Percentiles rank a stretch among this genome's conserved stretches.
Conservation (phyloP, 1,284 basidiomycete species). For the Coniophora puteana region DNA sequence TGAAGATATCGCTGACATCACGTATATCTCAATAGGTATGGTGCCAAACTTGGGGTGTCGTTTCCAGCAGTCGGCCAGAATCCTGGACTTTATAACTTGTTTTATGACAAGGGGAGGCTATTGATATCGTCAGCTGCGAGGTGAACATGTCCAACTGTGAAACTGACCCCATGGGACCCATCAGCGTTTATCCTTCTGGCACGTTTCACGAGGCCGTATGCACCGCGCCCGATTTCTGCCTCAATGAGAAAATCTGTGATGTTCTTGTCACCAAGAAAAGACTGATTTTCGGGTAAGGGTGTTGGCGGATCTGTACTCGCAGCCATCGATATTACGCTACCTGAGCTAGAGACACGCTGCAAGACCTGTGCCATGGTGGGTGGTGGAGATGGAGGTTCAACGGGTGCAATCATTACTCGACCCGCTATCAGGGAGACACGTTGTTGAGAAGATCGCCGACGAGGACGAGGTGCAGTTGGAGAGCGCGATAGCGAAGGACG, state of each 20-base stretch:
- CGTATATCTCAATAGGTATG: constrained; percentile 98
- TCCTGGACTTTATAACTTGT: constrained; percentile 97
- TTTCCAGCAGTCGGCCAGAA: constrained; percentile 99
- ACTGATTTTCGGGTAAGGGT: constrained; percentile 43
- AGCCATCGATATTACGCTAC: constrained; percentile 56
- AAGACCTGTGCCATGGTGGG: constrained; percentile 57
- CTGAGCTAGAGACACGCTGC: constrained; percentile 55
- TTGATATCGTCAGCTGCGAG: constrained; percentile 11
- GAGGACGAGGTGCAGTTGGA: constrained; percentile 53
- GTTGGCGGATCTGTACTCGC: constrained; percentile 62
- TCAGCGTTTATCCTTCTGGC: constrained; percentile 76
- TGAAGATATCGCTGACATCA: constrained; percentile 87
- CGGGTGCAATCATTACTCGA: constrained; percentile 67
- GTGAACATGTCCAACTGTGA: constrained; percentile 10
- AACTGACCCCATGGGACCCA: constrained; percentile 78
- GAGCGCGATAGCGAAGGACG: constrained; percentile 31
- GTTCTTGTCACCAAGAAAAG: constrained; percentile 55
- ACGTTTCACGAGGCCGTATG: constrained; percentile 94
- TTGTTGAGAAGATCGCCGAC: constrained; percentile 75
- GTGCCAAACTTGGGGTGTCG: constrained; percentile 92
- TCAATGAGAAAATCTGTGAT: constrained; percentile 82
- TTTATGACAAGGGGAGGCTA: constrained; percentile 87
- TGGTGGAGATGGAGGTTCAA: constrained; percentile 62
- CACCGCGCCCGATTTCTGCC: constrained; percentile 90
- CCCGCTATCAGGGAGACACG: constrained; percentile 79